A percentile compares a stretch with the other conserved stretches of the same genome.
phyloP scores from a whole-genome alignment of 768 basidiomycete genomes.

The Russula brevipes region DNA sequence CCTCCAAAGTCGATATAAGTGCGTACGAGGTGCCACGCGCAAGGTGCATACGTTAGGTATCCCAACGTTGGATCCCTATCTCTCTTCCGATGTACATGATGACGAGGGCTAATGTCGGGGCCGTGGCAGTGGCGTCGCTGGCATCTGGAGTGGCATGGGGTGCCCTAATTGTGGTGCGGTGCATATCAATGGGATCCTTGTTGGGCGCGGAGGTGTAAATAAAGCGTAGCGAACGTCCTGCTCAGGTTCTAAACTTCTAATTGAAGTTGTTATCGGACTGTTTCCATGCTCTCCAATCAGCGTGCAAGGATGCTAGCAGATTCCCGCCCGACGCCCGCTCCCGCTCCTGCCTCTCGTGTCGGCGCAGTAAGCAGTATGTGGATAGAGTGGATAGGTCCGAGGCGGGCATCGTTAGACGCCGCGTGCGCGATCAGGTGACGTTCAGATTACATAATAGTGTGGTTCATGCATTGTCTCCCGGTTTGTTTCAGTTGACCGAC shows the following conservation, averaged over 20 bases:
- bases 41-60: constrained; percentile 8
- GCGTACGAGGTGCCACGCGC: constrained; percentile 16
- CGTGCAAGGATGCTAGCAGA: no score
- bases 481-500: constrained; percentile 13
- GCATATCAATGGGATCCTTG: constrained; percentile 19
- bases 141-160: constrained; percentile 26
- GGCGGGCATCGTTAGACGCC: no score
- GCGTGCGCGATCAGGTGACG: constrained; percentile 12
- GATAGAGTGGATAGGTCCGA: no score
- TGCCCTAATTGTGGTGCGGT: constrained; percentile 31
- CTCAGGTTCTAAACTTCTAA: no score
- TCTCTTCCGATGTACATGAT: background rate
- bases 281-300: no score
- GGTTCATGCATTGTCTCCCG: background rate
- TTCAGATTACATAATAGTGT: constrained; percentile 3
- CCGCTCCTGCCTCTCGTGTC: no score
- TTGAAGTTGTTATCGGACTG: no score
- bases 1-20: constrained; percentile 11
- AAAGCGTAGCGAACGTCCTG: background rate
- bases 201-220: background rate
- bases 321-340: no score
- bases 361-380: no score
- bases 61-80: background rate
- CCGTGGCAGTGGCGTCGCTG: constrained; percentile 32
- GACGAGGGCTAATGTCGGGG: background rate